These are phyloP conservation scores for Trichosporon inkin DNA, from an alignment of 1,284 basidiomycete genomes.

Conservation along the genomic window DNA sequence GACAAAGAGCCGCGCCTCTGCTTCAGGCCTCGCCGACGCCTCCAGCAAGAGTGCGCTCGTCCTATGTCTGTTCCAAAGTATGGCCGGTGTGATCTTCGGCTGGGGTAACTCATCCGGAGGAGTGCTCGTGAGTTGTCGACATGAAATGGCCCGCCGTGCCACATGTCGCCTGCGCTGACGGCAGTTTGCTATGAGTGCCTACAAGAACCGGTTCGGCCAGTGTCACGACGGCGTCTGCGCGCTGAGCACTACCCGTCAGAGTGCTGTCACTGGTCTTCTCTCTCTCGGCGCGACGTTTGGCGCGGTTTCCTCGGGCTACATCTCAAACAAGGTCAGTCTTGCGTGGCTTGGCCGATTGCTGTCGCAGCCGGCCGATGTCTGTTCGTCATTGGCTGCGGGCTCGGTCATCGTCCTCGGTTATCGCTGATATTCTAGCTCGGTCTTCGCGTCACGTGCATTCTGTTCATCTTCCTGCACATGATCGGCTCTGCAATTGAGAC, in stretches of 20 bases:
- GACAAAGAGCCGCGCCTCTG: background rate
- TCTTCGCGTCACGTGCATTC: constrained; percentile 43
- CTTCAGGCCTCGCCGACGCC: background rate
- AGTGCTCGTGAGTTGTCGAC: constrained; percentile 28
- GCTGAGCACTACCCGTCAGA: constrained; percentile 39
- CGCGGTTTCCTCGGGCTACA: constrained; percentile 41
- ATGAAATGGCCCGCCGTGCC: background rate
- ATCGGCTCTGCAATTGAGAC: constrained; percentile 50
- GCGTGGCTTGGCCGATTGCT: background rate
- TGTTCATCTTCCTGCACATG: constrained; percentile 48
- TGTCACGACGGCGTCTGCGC: constrained; percentile 28
- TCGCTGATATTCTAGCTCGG: constrained; percentile 32
- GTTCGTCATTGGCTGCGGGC: too few species aligned
- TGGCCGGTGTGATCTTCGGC: constrained; percentile 42
- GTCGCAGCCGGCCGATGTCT: background rate
- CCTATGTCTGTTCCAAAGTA: constrained; percentile 42
- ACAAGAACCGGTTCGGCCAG: constrained; percentile 30
- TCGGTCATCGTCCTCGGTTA: background rate
- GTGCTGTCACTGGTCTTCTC: constrained; percentile 47
- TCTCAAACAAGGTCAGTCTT: constrained; percentile 35
- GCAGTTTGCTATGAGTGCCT: constrained; percentile 33
- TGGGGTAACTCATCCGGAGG: constrained; percentile 42
- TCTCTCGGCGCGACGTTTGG: constrained; percentile 47
- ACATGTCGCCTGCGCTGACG: background rate
- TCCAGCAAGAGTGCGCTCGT: constrained; percentile 20